Evolutionary conservation across 345 rosid species (phyloP).

Genomic region (Eucalyptus sideroxylon): DNA sequence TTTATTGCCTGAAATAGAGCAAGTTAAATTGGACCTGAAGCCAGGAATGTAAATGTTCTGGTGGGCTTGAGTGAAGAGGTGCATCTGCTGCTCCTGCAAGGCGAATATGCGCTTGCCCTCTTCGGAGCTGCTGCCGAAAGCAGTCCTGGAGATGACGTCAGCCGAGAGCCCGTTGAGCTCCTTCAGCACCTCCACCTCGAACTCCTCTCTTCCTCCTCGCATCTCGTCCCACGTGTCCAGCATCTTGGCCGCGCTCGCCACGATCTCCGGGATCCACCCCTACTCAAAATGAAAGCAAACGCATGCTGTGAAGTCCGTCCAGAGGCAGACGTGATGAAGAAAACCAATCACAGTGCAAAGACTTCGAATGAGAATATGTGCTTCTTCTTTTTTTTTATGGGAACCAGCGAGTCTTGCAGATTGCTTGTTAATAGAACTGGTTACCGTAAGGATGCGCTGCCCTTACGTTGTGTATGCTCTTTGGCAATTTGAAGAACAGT

Average conservation of each 20-base stretch:
- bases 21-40: constrained; percentile 32
- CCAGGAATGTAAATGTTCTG: constrained; percentile 68
- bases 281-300: background rate
- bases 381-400: background rate
- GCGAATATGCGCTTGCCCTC: constrained; percentile 64
- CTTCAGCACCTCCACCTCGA: constrained; percentile 52
- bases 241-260: constrained; percentile 31
- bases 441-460: background rate
- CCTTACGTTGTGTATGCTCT: background rate
- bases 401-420: background rate
- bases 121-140: constrained; percentile 68
- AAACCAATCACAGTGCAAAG: background rate
- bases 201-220: constrained; percentile 35
- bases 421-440: background rate
- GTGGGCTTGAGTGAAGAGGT: constrained; percentile 33
- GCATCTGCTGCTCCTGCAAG: constrained; percentile 61
- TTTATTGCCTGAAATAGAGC: background rate
- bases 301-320: background rate
- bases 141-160: constrained; percentile 69
- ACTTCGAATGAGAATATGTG: background rate
- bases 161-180: constrained; percentile 54
- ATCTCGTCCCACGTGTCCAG: constrained; percentile 56
- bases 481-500: background rate
- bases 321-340: background rate
- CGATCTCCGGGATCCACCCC: constrained; percentile 76